Conservation (phyloP, 2,329 filamentous ascomycete species). For the Clonostachys sp. region DNA sequence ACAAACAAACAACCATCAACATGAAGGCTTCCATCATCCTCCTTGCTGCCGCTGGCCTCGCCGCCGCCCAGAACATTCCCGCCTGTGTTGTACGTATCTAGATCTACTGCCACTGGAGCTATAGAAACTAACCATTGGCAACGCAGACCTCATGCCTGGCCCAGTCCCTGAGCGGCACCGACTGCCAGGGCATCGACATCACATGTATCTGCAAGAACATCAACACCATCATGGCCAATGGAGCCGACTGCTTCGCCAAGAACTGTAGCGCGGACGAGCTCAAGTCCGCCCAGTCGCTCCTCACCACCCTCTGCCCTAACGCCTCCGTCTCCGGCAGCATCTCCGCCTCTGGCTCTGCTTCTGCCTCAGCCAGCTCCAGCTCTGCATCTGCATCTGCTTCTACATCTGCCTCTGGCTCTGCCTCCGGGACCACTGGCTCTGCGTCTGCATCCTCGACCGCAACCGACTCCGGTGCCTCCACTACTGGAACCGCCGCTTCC, state of each 20-base stretch:
- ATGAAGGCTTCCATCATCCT: slow-evolving; percentile 1
- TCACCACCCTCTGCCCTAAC: not conserved
- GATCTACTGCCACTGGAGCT: too few relatives aligned
- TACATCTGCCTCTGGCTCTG: not conserved
- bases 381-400: not conserved
- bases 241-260: slow-evolving; percentile 1
- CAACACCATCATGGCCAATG: not conserved
- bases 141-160: too few relatives aligned
- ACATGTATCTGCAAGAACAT: slow-evolving; percentile 2
- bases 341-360: not conserved
- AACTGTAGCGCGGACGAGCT: slow-evolving; percentile 1
- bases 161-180: not conserved
- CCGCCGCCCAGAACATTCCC: slow-evolving; percentile 1
- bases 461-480: not conserved
- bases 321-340: too few relatives aligned
- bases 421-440: not conserved
- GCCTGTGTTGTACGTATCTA: not conserved
- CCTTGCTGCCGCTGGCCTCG: slow-evolving; percentile 3
- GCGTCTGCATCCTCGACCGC: not conserved
- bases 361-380: not conserved
- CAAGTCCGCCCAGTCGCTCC: not conserved
- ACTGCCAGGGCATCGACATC: not conserved
- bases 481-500: not conserved
- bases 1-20: not conserved
- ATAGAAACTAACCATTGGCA: too few relatives aligned